Evolutionary conservation across 805 yeast species (phyloP).

Genomic region (Teunomyces lycoperdinae): DNA sequence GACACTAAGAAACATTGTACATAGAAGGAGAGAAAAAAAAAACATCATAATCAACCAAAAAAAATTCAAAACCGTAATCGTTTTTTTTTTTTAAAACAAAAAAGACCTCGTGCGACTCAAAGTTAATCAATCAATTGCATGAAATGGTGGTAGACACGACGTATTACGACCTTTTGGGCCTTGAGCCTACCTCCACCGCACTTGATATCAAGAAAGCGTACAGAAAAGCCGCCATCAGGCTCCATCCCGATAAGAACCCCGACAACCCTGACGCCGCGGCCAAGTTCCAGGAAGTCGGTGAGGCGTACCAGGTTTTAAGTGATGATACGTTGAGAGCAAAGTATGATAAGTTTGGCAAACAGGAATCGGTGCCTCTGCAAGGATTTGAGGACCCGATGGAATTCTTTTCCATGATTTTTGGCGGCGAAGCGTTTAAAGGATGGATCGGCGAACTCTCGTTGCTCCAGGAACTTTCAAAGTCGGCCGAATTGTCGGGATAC

Average conservation of each 20-base stretch:
- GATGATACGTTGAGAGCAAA: constrained; percentile 60
- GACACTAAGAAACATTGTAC: neutral
- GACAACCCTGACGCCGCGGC: constrained; percentile 44
- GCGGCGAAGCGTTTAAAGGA: constrained; percentile 84
- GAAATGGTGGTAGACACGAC: constrained; percentile 45
- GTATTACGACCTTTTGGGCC: constrained; percentile 38
- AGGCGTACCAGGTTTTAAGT: constrained; percentile 77
- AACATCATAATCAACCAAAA: no score
- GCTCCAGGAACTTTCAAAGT: constrained; percentile 38
- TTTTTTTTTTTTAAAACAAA: neutral
- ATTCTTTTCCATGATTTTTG: constrained; percentile 70
- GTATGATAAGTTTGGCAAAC: constrained; percentile 75
- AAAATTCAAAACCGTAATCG: no score
- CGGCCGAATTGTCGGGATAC: constrained; percentile 42
- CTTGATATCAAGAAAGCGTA: constrained; percentile 45
- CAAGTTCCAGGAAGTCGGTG: constrained; percentile 48
- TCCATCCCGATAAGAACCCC: constrained; percentile 48
- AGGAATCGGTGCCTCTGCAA: constrained; percentile 64
- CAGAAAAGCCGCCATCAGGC: constrained; percentile 41
- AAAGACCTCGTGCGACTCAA: neutral
- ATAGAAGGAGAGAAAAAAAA: neutral
- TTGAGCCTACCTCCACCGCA: constrained; percentile 36
- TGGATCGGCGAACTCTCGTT: constrained; percentile 48
- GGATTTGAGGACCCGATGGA: constrained; percentile 69
- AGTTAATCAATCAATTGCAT: no score